A percentile compares a stretch with the other conserved stretches of the same genome.
phyloP scores from a whole-genome alignment of 441 rosid genomes.

The Theobroma grandiflorum region DNA sequence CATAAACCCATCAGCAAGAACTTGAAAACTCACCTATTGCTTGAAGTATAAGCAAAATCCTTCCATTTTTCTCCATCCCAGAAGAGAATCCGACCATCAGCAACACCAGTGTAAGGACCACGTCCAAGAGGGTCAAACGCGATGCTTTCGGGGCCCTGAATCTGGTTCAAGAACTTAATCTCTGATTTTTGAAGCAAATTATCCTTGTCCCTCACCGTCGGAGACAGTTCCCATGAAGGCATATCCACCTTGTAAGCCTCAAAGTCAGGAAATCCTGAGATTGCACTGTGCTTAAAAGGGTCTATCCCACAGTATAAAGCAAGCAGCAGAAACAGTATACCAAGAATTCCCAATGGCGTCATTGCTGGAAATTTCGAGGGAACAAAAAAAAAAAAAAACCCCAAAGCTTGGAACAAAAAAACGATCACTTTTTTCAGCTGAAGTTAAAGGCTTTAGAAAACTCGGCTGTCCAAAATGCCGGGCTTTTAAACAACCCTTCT shows the following conservation, averaged over 20 bases:
- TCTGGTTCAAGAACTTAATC: constrained; percentile 69
- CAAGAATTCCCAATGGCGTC: constrained; percentile 41
- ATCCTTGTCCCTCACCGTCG: constrained; percentile 50
- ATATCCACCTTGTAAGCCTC: constrained; percentile 48
- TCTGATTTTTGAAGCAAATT: constrained; percentile 78
- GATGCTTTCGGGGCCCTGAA: constrained; percentile 95
- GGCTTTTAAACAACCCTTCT: not conserved
- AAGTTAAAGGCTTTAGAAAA: not conserved
- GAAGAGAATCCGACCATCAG: constrained; percentile 83
- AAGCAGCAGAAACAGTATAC: constrained; percentile 55
- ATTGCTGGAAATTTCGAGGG: constrained; percentile 23
- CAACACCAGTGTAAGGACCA: constrained; percentile 92
- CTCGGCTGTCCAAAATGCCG: not conserved
- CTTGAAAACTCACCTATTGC: constrained; percentile 55
- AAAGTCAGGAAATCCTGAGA: constrained; percentile 72
- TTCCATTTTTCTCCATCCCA: constrained; percentile 78
- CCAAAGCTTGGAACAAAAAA: not conserved
- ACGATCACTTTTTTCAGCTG: too few species aligned
- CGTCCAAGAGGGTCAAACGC: constrained; percentile 87
- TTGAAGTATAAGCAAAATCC: constrained; percentile 84
- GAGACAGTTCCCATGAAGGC: constrained; percentile 58
- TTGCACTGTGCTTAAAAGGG: constrained; percentile 74
- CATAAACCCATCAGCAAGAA: not conserved
- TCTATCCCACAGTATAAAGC: constrained; percentile 79
- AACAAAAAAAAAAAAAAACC: not conserved